Conservation (phyloP, 441 rosid genomes). For the Gossypium schwendimanii region DNA sequence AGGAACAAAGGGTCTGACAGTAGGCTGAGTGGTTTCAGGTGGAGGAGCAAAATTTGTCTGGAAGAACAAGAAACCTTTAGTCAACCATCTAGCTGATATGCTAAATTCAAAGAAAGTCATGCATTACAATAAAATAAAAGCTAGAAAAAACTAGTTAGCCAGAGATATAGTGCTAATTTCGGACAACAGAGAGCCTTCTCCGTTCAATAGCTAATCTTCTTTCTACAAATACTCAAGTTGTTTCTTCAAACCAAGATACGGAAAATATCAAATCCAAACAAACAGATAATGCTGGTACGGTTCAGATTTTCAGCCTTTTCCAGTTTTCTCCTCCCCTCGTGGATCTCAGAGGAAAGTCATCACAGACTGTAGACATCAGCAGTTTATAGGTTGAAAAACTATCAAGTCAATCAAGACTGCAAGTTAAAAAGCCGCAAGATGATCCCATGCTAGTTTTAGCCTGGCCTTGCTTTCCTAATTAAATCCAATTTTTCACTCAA, state of each 20-base stretch:
- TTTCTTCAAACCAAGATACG: background rate
- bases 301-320: background rate
- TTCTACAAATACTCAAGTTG: background rate
- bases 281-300: background rate
- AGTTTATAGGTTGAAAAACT: background rate
- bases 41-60: slow-evolving; percentile 59
- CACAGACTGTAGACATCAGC: background rate
- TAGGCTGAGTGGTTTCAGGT: slow-evolving; percentile 46
- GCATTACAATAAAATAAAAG: background rate
- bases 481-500: background rate
- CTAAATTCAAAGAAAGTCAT: background rate
- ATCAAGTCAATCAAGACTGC: background rate
- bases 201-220: background rate
- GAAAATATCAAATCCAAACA: background rate
- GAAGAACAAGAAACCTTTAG: slow-evolving; percentile 13
- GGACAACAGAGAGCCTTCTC: background rate
- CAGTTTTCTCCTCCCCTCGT: background rate
- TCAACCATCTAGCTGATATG: slow-evolving; percentile 7
- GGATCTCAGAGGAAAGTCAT: background rate
- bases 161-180: background rate
- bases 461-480: background rate
- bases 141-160: background rate
- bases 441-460: background rate
- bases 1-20: slow-evolving; percentile 75
- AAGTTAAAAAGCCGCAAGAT: background rate